These are phyloP conservation scores for Naganishia liquefaciens DNA, from an alignment of 1,284 basidiomycete genomes.

Conservation along the genomic window DNA sequence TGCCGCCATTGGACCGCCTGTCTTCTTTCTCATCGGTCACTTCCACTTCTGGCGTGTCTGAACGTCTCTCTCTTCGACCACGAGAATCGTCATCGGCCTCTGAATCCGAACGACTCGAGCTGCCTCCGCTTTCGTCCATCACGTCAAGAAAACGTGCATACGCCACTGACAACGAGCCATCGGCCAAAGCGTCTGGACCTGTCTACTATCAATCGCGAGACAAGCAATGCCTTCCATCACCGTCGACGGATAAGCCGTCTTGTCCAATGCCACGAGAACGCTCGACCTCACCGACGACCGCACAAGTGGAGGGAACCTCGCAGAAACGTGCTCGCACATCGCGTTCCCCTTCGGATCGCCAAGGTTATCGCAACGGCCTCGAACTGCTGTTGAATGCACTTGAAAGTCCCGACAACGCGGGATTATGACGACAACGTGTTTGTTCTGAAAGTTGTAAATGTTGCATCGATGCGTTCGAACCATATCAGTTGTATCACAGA, in stretches of 20 bases:
- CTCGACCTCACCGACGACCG: neutral
- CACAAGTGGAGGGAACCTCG: neutral
- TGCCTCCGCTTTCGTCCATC: neutral
- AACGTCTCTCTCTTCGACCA: slow-evolving; percentile 8
- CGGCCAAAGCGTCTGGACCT: neutral
- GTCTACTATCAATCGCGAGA: slow-evolving; percentile 25
- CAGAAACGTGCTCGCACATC: slow-evolving; percentile 1
- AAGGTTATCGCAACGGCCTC: slow-evolving; percentile 23
- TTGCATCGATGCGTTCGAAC: neutral
- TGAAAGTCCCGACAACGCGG: slow-evolving; percentile 16
- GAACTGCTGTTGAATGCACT: slow-evolving; percentile 32
- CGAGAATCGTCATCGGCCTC: slow-evolving; percentile 12
- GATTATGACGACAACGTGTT: neutral
- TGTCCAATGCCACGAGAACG: neutral
- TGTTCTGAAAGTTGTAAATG: neutral
- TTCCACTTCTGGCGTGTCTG: slow-evolving; percentile 14
- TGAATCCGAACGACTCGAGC: slow-evolving; percentile 4
- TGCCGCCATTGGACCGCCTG: slow-evolving; percentile 1
- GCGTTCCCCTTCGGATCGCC: neutral
- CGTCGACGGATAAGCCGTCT: neutral
- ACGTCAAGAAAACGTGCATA: slow-evolving; percentile 19
- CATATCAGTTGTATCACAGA: slow-evolving; percentile 11
- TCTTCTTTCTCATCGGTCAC: slow-evolving; percentile 9
- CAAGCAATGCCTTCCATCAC: slow-evolving; percentile 19
- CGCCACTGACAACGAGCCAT: neutral